Evolutionary conservation across 2,329 filamentous ascomycete species (phyloP), one percentile per base, ranked within the genome.

Genomic region (Domatiomyces globalis): DNA sequence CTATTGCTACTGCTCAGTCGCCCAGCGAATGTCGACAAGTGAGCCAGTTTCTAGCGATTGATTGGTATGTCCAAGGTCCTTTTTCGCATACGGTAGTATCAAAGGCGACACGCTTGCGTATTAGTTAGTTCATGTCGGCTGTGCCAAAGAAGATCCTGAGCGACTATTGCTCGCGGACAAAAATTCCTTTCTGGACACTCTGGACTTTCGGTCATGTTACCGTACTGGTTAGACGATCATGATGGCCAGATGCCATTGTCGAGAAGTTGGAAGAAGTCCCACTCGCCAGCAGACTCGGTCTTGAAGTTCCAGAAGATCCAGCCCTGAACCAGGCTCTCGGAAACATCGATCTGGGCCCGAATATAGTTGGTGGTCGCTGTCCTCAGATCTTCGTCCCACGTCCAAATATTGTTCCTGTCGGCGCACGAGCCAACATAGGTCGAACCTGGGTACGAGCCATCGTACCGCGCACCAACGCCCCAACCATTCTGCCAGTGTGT

Each of bases 341-440:
- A 73, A 9, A 69, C 68, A 56, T 71, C 68, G 27, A 73, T 57
- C 58, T 74, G 71, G 4, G 66, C 69, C 56, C 71, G 68, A 47
- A 73, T 70, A 58, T 70, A 74, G 33, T 66, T 66, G 43, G 69
- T 65, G 4, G 67, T 64, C 46, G 69, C 65, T 29, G 52, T 51
- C 50, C 67, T 66, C n/a, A 69, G 65, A 1, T 62, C 59, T 1
- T 58, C 56, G 19, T 64, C 62, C 67, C 79, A 78, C 17, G 71
- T 67, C 17, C 69, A 69, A 22, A 72, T 66, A 59, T 70, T 68
- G 61, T 69, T 73, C 57, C 73, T 76, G 54, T 67, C 71, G 2
- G 61, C 66, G 63, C 81, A 84, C 52, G 68, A 70, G n/a, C 78
- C 79, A 20, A 79, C 68, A 49, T 67, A 71, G 0, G 63, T 59